phyloP scores from a whole-genome alignment of 176 grass and related monocot genomes.

The maize (Zea mays) region DNA sequence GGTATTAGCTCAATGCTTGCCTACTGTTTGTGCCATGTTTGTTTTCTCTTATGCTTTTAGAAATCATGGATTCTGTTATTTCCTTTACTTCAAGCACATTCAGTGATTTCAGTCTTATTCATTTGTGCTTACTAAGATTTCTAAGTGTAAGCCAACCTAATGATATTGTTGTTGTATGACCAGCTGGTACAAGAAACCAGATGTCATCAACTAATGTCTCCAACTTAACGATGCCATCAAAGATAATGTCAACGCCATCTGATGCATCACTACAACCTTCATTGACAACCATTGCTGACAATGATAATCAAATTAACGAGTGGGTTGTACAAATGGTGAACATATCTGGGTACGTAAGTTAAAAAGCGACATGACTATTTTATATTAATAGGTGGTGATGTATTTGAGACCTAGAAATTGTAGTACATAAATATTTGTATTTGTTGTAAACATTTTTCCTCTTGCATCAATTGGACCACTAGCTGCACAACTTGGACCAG shows the following conservation, averaged over 20 bases:
- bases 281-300: no score
- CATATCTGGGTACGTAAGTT: no score
- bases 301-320: no score
- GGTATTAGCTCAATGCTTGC: constrained; percentile 36
- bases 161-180: no score
- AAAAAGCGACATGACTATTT: no score
- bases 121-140: not conserved
- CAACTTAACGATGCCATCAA: no score
- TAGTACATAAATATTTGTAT: constrained; percentile 3
- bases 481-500: constrained; percentile 36
- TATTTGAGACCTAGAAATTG: no score
- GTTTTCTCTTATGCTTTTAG: not conserved
- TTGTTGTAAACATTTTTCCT: constrained; percentile 16
- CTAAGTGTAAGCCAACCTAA: constrained; percentile 18
- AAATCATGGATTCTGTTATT: constrained; percentile 12
- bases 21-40: constrained; percentile 2
- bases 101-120: constrained; percentile 4
- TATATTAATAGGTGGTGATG: not conserved
- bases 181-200: no score
- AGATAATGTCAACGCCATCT: no score
- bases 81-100: constrained; percentile 26
- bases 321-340: no score
- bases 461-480: constrained; percentile 34
- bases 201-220: no score
- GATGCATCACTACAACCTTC: no score